Conservation (phyloP, 768 basidiomycete genomes). For the Neoboletus subvelutipes region DNA sequence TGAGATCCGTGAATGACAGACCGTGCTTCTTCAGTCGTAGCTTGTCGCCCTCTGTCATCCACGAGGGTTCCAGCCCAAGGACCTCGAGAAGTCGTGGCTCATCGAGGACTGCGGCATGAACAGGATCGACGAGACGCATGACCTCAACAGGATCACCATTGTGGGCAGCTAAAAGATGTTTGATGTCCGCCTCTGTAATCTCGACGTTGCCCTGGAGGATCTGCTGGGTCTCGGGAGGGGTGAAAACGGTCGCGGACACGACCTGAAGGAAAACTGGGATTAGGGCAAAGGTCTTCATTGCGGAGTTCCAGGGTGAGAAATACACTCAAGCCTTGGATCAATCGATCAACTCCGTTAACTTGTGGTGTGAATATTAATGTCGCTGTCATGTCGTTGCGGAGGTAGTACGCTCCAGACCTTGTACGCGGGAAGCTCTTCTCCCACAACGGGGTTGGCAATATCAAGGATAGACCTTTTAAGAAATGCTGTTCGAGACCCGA, state of each 20-base stretch:
- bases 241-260: neutral
- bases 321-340: too few relatives aligned
- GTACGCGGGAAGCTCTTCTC: neutral
- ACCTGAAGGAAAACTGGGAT: neutral
- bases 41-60: conserved; percentile 23
- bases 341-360: too few relatives aligned
- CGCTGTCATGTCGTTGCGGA: neutral
- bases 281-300: neutral
- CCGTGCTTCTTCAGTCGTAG: conserved; percentile 13
- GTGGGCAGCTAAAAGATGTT: conserved; percentile 4
- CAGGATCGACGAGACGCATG: conserved; percentile 16
- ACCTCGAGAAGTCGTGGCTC: conserved; percentile 16
- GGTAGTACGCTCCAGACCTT: neutral
- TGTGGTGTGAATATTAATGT: neutral
- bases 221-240: neutral
- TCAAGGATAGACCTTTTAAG: too few relatives aligned
- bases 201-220: neutral
- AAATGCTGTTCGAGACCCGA: too few relatives aligned
- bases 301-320: neutral
- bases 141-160: conserved; percentile 14
- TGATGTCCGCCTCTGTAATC: neutral
- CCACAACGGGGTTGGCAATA: too few relatives aligned
- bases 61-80: conserved; percentile 13
- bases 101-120: conserved; percentile 13
- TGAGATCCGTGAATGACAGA: conserved; percentile 14